phyloP scores from a whole-genome alignment of 805 yeast species.

The Suhomyces pyralidae region DNA sequence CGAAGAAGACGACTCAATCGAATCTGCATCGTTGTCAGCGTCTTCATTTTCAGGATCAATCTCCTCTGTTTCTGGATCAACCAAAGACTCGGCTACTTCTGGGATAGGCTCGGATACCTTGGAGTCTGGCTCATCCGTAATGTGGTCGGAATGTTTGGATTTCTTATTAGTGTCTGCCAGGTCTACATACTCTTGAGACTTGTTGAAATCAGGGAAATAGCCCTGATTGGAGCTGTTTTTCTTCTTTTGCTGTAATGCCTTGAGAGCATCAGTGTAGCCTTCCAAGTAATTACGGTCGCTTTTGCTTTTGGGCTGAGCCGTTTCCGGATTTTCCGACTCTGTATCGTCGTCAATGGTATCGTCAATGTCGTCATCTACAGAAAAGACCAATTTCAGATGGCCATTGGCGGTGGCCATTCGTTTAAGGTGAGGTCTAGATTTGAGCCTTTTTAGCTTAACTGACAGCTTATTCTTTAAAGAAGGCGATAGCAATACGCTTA shows the following conservation, averaged over 20 bases:
- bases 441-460: constrained; percentile 14
- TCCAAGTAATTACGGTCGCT: constrained; percentile 51
- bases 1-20: constrained; percentile 27
- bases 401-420: constrained; percentile 18
- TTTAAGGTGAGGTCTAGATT: constrained; percentile 33
- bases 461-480: constrained; percentile 13
- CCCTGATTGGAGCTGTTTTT: not conserved
- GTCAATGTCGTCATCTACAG: constrained; percentile 79
- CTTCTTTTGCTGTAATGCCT: constrained; percentile 31
- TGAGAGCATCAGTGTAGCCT: constrained; percentile 70
- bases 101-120: not conserved
- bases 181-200: constrained; percentile 1
- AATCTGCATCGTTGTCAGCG: constrained; percentile 20
- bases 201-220: constrained; percentile 9
- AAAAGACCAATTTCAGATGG: constrained; percentile 46
- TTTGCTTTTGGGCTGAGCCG: constrained; percentile 28
- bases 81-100: not conserved
- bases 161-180: not conserved
- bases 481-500: constrained; percentile 13
- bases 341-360: constrained; percentile 48
- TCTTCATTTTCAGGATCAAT: constrained; percentile 18
- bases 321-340: constrained; percentile 33
- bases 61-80: constrained; percentile 4
- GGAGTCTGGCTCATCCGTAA: not conserved
- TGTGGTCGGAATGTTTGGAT: not conserved